These are phyloP conservation scores for Blepharisma stoltei DNA, from an alignment of 73 alveolate genomes.

Conservation along the genomic window DNA sequence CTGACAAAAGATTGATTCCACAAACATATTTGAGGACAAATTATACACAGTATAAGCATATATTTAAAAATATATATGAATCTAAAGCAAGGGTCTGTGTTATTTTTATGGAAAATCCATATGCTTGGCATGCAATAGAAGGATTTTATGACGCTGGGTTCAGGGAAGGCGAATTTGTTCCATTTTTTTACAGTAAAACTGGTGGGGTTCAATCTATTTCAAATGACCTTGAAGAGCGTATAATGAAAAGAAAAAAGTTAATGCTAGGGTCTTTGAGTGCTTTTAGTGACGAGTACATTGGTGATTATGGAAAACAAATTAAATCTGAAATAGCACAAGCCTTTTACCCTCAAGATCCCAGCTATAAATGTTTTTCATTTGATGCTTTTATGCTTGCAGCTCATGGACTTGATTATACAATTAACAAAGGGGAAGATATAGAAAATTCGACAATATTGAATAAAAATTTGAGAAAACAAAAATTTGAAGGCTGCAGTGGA, in stretches of 20 bases:
- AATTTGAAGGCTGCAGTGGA: neutral
- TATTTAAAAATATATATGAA: neutral
- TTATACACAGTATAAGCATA: neutral
- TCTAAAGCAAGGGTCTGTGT: neutral
- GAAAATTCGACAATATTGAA: neutral
- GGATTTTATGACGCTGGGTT: constrained; percentile 13
- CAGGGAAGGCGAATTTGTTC: neutral
- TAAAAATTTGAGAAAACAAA: neutral
- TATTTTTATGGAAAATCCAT: neutral
- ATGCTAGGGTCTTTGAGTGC: neutral
- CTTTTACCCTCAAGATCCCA: neutral
- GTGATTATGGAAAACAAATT: constrained; percentile 1
- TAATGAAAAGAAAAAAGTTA: neutral
- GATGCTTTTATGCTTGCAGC: neutral
- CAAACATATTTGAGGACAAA: neutral
- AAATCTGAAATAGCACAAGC: neutral
- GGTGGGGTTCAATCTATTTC: neutral
- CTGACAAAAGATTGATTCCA: neutral
- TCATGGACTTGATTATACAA: neutral
- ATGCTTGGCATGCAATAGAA: neutral
- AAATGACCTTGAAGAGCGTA: neutral
- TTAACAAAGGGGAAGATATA: neutral
- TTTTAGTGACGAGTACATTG: neutral
- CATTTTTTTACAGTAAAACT: neutral
- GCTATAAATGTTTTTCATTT: neutral